Evolutionary conservation across 225 moss, liverwort and hornwort genomes (phyloP), one percentile per base, ranked within the genome.

Genomic region (Rhytidiadelphus loreus): DNA sequence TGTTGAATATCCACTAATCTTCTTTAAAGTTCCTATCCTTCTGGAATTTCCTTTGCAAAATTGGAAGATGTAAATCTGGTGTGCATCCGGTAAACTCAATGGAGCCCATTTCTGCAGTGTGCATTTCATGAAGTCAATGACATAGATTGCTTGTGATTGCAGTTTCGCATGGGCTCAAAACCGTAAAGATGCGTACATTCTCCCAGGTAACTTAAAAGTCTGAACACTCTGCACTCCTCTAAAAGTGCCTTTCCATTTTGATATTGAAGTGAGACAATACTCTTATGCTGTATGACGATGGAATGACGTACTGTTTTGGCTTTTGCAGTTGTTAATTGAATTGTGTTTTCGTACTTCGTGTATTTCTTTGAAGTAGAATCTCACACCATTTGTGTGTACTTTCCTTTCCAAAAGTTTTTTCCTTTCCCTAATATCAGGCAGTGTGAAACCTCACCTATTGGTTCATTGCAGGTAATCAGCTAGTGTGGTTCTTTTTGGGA

Each of bases 101-200:
- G 41, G 29, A 58, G 29, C 58, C 58, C 80, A 29, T 80, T 59
- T 59, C 20, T 30, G 30, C 30, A 44, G 75, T 82, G 57, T 65
- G 68, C 83, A 75, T 59, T 50, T 77, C 12, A 8, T 48, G 16
- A 8, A 66, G 66, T 19, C 30, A 58, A 23, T 63, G 77, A 80
- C 50, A 30, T 20, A 20, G 58, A 69, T 69, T 78, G 7, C 72
- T 57, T 62, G 30, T 52, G 78, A 84, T 33, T 23, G 87, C 92
- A 92, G 90, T 85, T 92, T 92, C 28, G 90, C 90, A 23, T 90
- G 90, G 92, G 83, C 90, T 88, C 90, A 92, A 74, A 88, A 73
- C 55, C 88, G 73, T 33, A 35, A 86, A 90, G 78, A 86, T 86
- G 82, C 88, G 6, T 73, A 57, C 71, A 83, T 92, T 81, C 86